Evolutionary conservation across 176 grass and related monocot species (phyloP), one percentile per base, ranked within the genome.

Genomic region (Cenchrus americanus): DNA sequence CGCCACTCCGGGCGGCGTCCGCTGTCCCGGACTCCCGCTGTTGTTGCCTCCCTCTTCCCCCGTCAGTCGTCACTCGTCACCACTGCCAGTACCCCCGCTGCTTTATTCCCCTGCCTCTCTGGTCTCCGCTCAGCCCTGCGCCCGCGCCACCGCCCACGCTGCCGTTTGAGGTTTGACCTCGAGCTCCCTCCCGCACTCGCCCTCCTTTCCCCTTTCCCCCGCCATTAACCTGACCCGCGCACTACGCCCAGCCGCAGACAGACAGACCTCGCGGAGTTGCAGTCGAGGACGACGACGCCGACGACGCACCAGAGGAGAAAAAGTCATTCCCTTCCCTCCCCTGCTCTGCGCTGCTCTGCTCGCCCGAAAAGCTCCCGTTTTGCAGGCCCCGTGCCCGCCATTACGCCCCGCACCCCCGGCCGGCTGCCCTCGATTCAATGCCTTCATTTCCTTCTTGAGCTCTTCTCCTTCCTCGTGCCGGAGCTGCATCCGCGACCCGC

Each of bases 321-420:
- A 68, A 42, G 49, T 54, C 64, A 55, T 57, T 70, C 79, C 79
- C 79, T 53, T 6, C 59, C 4, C 43, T 9, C 7, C 43, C 43
- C 43, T 30, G 27, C 27, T 30, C 40, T 64, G 26, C 13, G 1
- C 24, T 23, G 14, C 75, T 9, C 43, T 44, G 18, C 32, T 4
- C 15, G 37, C 7, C 14, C 59, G 8, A 67, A 53, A 66, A 68
- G 62, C 51, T 27, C 50, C 79, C 50, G 79, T 69, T 81, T 70
- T 81, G 65, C 79, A 69, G 79, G 79, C 64, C 79, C 79, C 79
- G 17, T 81, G 79, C 79, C 51, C 79, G 65, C 65, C 78, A 80
- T 80, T 80, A 80, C 50, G 72, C 51, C 14, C 23, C n/a, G 37
- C 26, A 1, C 13, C 30, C 4, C 2, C 27, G 27, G 27, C 27